phyloP scores from a whole-genome alignment of 176 grass and related monocot genomes.

The Dactylis glomerata region DNA sequence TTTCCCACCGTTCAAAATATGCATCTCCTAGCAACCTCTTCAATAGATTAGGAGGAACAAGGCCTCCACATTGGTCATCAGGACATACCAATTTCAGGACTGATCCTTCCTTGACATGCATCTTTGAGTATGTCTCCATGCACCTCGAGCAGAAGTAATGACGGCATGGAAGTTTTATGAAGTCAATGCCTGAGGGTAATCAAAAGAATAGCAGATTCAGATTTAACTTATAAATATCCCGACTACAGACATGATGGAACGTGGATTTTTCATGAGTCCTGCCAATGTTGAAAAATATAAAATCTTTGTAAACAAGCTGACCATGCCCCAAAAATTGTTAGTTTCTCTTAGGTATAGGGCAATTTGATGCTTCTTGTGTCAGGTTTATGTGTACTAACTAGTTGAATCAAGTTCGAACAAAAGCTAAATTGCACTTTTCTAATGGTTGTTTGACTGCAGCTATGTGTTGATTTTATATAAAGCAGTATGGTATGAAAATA shows the following conservation, averaged over 20 bases:
- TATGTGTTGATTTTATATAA: neutral
- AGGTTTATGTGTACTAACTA: neutral
- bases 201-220: neutral
- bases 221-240: neutral
- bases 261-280: neutral
- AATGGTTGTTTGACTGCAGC: neutral
- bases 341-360: neutral
- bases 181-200: slow-evolving; percentile 35
- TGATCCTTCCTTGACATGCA: slow-evolving; percentile 61
- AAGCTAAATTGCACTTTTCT: neutral
- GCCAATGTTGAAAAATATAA: neutral
- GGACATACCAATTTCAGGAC: slow-evolving; percentile 51
- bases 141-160: slow-evolving; percentile 57
- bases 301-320: neutral
- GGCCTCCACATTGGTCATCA: slow-evolving; percentile 30
- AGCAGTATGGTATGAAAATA: neutral
- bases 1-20: slow-evolving; percentile 58
- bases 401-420: neutral
- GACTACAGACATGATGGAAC: neutral
- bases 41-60: slow-evolving; percentile 52
- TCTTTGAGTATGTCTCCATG: slow-evolving; percentile 56
- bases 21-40: slow-evolving; percentile 49
- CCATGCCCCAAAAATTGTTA: neutral
- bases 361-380: neutral
- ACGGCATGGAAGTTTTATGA: slow-evolving; percentile 50